Base-by-base conservation (phyloP, 2,329 filamentous ascomycete genomes). In the Colletotrichum nymphaeae region DNA sequence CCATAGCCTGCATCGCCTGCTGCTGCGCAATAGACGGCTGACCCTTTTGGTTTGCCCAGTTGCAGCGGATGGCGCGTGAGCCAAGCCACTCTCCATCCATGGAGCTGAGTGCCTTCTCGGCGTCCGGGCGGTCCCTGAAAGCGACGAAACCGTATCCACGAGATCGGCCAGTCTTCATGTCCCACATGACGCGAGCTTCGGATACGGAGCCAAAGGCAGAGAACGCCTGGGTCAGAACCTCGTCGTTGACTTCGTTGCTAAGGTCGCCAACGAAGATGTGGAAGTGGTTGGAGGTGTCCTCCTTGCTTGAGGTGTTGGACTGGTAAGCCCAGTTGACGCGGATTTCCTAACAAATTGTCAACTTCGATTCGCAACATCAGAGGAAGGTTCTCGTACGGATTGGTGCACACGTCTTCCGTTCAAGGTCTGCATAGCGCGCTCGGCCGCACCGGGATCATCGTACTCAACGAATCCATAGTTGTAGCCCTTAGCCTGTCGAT, bases 11-110 rank as follows among this genome's bases (percentile, higher is more conserved):
- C 95, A 99, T 97, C 49, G 95, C 95, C 84, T 97, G 95, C 85
- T 98, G 97, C 86, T 99, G 96, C 62, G 95, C 95, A 83, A 98
- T 98, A 2, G 97, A 98, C 69, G 97, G 97, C 81, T 99, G 97
- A n/a, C 97, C 97, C 88, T 99, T 99, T 82, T 99, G 97, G 87
- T 99, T 99, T 74, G 97, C 97, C 97, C 97, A 99, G 88, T 99
- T 99, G 90, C 96, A 98, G 78, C 97, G 95, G 81, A 99, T 99
- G 53, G 97, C 97, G 76, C 97, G 94, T 79, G 97, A 98, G 67
- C 97, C 97, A 64, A 99, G 92, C 97, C 97, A 99, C 86, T 99
- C 97, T 75, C 97, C 97, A 80, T 99, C 97, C 97, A 99, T 99
- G 75, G 95, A 95, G 85, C 93, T 97, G 80, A 99, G 85, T 1